These are phyloP conservation scores for Zalaria obscura DNA, from an alignment of 2,329 filamentous ascomycete species.

Conservation along the genomic window DNA sequence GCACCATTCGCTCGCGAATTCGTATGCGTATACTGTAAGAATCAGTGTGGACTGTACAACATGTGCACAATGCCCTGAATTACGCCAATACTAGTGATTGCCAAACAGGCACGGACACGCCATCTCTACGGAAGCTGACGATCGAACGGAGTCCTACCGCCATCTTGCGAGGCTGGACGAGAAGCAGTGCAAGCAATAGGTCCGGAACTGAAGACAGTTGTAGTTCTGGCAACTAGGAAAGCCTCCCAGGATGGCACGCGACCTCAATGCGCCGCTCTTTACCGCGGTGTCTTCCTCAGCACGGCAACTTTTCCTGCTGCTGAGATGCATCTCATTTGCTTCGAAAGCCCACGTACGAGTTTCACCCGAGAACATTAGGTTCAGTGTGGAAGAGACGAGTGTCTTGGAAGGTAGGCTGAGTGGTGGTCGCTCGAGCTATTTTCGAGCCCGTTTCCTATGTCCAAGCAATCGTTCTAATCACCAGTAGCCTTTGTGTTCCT, in stretches of 20 bases:
- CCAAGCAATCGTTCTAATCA: slow-evolving; percentile 2
- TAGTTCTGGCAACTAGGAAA: too few relatives aligned
- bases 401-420: slow-evolving; percentile 68
- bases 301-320: slow-evolving; percentile 54
- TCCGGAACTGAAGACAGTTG: too few relatives aligned
- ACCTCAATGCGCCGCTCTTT: slow-evolving; percentile 41
- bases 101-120: too few relatives aligned
- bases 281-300: slow-evolving; percentile 66
- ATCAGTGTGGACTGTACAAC: too few relatives aligned
- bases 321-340: slow-evolving; percentile 48
- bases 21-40: too few relatives aligned
- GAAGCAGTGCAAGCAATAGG: too few relatives aligned
- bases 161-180: too few relatives aligned
- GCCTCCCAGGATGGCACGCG: slow-evolving; percentile 19
- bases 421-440: slow-evolving; percentile 4
- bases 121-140: too few relatives aligned
- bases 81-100: too few relatives aligned
- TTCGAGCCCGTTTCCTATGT: slow-evolving; percentile 4
- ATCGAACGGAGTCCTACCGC: too few relatives aligned
- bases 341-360: slow-evolving; percentile 58
- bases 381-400: slow-evolving; percentile 75
- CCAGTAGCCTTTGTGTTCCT: slow-evolving; percentile 60
- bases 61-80: too few relatives aligned
- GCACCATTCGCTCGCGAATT: too few relatives aligned
- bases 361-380: slow-evolving; percentile 69